These are phyloP conservation scores for Neocallimastix lanati DNA, from an alignment of 192 early-diverging fungal genomes.

Conservation along the genomic window DNA sequence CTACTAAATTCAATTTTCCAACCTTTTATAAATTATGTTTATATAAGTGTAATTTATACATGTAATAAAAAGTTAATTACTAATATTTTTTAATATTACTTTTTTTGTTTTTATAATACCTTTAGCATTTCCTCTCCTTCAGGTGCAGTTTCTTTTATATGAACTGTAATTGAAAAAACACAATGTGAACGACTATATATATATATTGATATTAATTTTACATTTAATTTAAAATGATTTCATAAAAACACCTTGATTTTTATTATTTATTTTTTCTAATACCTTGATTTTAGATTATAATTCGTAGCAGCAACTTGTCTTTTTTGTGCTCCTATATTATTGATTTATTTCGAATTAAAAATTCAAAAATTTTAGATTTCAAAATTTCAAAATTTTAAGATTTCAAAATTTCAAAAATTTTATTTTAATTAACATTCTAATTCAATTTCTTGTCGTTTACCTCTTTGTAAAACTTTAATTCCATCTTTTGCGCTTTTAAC, in stretches of 20 bases:
- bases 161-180: constrained; percentile 77
- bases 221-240: too few species aligned
- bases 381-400: too few species aligned
- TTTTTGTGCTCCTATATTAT: constrained; percentile 34
- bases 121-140: constrained; percentile 74
- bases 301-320: constrained; percentile 68
- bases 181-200: constrained; percentile 71
- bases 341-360: too few species aligned
- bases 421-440: too few species aligned
- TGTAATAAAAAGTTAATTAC: too few species aligned
- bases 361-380: too few species aligned
- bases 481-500: constrained; percentile 58
- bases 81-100: background rate
- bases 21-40: too few species aligned
- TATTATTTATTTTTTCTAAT: background rate
- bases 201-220: too few species aligned
- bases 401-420: too few species aligned
- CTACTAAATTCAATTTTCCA: constrained; percentile 90
- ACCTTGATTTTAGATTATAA: constrained; percentile 76
- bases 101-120: constrained; percentile 8
- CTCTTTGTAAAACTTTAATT: constrained; percentile 41
- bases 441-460: background rate
- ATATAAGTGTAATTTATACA: too few species aligned
- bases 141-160: constrained; percentile 60
- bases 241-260: too few species aligned